A percentile compares a stretch with the other conserved stretches of the same genome.
Conservation (phyloP, 176 grass and related monocot species). For the Poa annua region DNA sequence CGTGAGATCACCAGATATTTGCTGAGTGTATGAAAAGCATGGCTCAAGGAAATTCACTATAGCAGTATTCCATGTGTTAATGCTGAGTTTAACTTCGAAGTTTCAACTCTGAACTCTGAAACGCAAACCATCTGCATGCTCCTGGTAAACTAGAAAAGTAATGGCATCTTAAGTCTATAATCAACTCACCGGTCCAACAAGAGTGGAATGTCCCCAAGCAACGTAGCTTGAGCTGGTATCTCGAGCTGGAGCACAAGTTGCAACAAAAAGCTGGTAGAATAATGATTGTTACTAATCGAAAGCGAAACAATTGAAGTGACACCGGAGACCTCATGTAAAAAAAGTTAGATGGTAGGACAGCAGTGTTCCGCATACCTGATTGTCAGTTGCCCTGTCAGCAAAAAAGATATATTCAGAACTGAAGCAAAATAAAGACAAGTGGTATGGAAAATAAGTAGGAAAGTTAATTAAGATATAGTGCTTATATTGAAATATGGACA, state of each 20-base stretch:
- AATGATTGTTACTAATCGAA: slow-evolving; percentile 20
- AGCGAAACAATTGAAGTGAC: neutral
- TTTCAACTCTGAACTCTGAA: neutral
- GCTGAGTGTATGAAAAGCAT: neutral
- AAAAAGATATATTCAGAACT: slow-evolving; percentile 43
- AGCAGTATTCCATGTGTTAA: neutral
- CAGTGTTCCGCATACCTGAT: slow-evolving; percentile 58
- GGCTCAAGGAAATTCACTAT: neutral
- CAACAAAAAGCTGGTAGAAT: slow-evolving; percentile 61
- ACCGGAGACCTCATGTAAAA: neutral
- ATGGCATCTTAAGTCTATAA: neutral
- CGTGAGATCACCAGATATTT: neutral
- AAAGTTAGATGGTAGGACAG: neutral
- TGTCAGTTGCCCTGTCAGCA: slow-evolving; percentile 81
- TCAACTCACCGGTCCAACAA: slow-evolving; percentile 88
- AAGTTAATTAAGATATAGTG: slow-evolving; percentile 27
- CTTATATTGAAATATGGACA: neutral
- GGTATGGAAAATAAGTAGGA: neutral
- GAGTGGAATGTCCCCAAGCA: slow-evolving; percentile 95
- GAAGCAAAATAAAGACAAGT: neutral
- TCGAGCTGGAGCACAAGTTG: slow-evolving; percentile 83
- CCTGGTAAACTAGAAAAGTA: neutral
- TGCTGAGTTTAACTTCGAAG: neutral
- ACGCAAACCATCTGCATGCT: neutral
- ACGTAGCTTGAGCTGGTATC: slow-evolving; percentile 67